phyloP scores from a whole-genome alignment of 2,329 filamentous ascomycete species.

The Ascochyta lentis region DNA sequence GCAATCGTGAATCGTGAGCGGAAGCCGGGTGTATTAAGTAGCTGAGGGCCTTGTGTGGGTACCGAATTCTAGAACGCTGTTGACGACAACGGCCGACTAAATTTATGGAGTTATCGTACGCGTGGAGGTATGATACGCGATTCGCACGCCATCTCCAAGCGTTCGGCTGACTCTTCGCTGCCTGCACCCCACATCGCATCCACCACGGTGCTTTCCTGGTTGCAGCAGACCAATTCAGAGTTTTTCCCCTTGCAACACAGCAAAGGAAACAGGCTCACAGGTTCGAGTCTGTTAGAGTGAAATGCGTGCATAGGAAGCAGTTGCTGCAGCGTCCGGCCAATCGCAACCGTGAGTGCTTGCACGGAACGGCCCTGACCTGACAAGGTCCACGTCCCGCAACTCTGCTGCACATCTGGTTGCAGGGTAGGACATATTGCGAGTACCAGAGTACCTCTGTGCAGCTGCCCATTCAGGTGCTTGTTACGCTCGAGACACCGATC shows the following conservation, averaged over 20 bases:
- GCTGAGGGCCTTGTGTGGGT: conserved; percentile 23
- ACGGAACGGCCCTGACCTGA: conserved; percentile 20
- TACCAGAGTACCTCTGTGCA: conserved; percentile 10
- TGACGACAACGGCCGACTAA: conserved; percentile 31
- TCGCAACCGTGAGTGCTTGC: conserved; percentile 22
- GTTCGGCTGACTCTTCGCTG: conserved; percentile 34
- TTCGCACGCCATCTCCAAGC: conserved; percentile 46
- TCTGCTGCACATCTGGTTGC: conserved; percentile 17
- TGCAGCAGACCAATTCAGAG: conserved; percentile 16
- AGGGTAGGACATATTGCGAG: conserved; percentile 4
- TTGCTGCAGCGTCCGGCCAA: conserved; percentile 26
- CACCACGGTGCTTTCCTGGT: conserved; percentile 27
- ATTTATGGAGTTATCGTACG: conserved; percentile 32
- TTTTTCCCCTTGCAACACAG: conserved; percentile 23
- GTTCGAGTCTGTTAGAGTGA: conserved; percentile 32
- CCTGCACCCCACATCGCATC: conserved; percentile 24
- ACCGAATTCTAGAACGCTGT: conserved; percentile 36
- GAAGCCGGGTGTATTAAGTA: conserved; percentile 34
- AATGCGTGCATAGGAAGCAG: conserved; percentile 22
- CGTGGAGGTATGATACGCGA: conserved; percentile 38
- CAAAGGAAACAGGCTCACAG: neutral
- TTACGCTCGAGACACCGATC: conserved; percentile 23
- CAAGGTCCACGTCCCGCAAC: conserved; percentile 35
- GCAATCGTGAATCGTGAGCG: conserved; percentile 16
- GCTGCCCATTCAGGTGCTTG: conserved; percentile 31